Evolutionary conservation across 176 grass and related monocot genomes (phyloP).

Genomic region (Ensete glaucum): DNA sequence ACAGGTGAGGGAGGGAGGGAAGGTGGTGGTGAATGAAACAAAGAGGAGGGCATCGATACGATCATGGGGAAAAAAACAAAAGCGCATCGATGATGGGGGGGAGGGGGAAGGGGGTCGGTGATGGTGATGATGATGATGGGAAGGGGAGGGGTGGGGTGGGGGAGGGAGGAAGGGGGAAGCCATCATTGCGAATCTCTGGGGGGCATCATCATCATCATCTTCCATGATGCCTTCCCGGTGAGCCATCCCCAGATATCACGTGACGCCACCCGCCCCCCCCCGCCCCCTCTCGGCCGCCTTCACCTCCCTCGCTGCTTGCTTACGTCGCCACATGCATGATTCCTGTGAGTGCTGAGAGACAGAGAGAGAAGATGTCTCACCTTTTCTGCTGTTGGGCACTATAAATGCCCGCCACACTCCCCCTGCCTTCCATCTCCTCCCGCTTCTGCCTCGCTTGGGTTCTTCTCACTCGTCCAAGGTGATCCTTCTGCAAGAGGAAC

Average conservation of each 20-base stretch:
- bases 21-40: no score
- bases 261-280: constrained; percentile 32
- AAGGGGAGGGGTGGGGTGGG: no score
- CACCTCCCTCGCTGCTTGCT: constrained; percentile 3
- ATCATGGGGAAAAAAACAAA: constrained; percentile 31
- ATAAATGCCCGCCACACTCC: constrained; percentile 10
- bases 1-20: no score
- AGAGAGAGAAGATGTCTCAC: not conserved
- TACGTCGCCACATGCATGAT: constrained; percentile 17
- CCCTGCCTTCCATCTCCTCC: no score
- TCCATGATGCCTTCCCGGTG: not conserved
- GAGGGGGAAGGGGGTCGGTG: no score
- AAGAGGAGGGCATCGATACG: no score
- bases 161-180: constrained; percentile 20
- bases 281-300: constrained; percentile 1
- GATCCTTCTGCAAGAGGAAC: no score
- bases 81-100: constrained; percentile 32
- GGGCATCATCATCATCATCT: constrained; percentile 42
- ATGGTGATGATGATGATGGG: no score
- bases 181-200: constrained; percentile 99
- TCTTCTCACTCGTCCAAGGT: no score
- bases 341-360: not conserved
- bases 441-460: no score
- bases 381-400: not conserved
- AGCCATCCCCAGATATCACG: constrained; percentile 39